phyloP scores from a whole-genome alignment of 169 alveolate species.

The Eimeria mitis region DNA sequence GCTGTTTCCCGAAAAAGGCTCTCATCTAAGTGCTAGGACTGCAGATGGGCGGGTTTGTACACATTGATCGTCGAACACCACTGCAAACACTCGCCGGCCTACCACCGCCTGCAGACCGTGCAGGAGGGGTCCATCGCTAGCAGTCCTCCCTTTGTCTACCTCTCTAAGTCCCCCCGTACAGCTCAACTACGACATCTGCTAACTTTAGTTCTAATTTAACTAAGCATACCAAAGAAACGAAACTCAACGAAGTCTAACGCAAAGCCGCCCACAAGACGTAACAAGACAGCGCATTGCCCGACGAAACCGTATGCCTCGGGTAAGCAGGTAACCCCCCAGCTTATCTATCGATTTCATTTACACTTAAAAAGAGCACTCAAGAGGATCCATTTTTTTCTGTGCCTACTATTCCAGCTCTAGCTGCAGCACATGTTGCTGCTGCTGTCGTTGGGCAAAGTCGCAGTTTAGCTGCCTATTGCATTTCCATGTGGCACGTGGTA shows the following conservation, averaged over 20 bases:
- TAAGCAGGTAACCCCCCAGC: not conserved
- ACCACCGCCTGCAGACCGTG: not conserved
- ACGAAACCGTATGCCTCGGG: not conserved
- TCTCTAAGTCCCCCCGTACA: not conserved
- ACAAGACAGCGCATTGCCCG: not conserved
- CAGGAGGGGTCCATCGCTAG: not conserved
- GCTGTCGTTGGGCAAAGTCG: constrained; percentile 36
- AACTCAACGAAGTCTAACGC: not conserved
- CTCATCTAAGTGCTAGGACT: not conserved
- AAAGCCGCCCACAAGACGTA: not conserved
- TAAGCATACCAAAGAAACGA: not conserved
- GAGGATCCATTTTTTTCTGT: not conserved
- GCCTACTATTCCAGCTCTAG: not conserved
- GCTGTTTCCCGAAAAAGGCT: not conserved
- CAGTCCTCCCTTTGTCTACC: not conserved
- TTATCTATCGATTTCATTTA: not conserved
- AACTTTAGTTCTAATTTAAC: not conserved
- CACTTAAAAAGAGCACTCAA: not conserved
- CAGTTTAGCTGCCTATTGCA: not conserved
- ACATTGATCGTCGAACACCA: not conserved
- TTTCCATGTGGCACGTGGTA: not conserved
- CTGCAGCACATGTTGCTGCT: constrained; percentile 22
- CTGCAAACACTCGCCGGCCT: not conserved
- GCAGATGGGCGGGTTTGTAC: not conserved
- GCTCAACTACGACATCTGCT: not conserved